Conservation (phyloP, 2,329 filamentous ascomycete species). For the Xylariaceae sp. region DNA sequence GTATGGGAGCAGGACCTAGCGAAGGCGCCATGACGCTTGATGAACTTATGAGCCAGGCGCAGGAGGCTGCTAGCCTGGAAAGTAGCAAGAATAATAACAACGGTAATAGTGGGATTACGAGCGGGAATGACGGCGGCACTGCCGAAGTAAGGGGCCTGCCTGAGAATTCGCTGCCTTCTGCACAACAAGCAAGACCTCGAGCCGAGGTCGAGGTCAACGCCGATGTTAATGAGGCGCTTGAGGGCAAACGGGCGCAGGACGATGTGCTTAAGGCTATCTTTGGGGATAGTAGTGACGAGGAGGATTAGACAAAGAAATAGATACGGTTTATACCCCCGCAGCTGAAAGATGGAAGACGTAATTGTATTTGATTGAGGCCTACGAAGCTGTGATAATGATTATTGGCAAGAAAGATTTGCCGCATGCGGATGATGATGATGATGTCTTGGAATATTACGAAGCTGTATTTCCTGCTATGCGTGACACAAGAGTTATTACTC, state of each 20-base stretch:
- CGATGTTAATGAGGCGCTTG: slow-evolving; percentile 78
- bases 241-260: slow-evolving; percentile 75
- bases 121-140: not conserved
- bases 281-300: slow-evolving; percentile 76
- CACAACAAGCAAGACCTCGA: not conserved
- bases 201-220: slow-evolving; percentile 61
- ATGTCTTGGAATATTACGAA: too few species aligned
- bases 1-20: not conserved
- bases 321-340: slow-evolving; percentile 17
- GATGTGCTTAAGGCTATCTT: slow-evolving; percentile 93
- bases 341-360: not conserved
- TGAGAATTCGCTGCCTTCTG: not conserved
- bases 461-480: too few species aligned
- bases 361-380: not conserved
- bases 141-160: not conserved
- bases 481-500: too few species aligned
- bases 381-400: too few species aligned
- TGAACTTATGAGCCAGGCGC: slow-evolving; percentile 40
- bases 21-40: slow-evolving; percentile 41
- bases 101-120: not conserved
- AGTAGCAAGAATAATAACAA: not conserved
- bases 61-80: slow-evolving; percentile 17
- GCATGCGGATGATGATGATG: too few species aligned
- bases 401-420: not conserved
- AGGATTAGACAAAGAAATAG: slow-evolving; percentile 39